Conservation (phyloP, 495 filamentous ascomycete genomes). For the Trypethelium eluteriae region DNA sequence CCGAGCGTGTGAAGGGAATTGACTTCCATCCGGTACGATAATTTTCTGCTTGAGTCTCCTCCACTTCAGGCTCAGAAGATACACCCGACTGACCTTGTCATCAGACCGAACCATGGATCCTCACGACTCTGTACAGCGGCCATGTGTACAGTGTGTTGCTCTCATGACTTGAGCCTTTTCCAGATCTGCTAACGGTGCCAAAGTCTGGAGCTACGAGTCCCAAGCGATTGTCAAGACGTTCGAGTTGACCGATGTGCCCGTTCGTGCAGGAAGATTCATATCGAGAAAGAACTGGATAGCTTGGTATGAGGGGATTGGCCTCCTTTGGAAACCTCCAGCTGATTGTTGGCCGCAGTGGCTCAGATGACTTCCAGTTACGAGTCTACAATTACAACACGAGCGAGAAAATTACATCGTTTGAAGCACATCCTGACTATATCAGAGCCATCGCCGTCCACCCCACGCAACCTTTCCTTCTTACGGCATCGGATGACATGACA, state of each 20-base stretch:
- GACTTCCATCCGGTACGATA: constrained; percentile 69
- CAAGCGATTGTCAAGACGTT: constrained; percentile 98
- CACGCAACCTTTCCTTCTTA: constrained; percentile 90
- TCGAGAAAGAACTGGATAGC: constrained; percentile 99
- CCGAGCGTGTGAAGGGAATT: constrained; percentile 92
- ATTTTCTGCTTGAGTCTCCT: neutral
- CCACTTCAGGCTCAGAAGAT: too few relatives aligned
- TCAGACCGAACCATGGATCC: constrained; percentile 49
- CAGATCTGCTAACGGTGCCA: neutral
- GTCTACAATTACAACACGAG: constrained; percentile 99
- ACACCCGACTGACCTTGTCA: neutral
- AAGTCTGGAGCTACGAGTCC: constrained; percentile 92
- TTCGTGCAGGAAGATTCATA: constrained; percentile 92
- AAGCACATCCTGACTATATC: constrained; percentile 98
- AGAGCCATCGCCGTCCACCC: constrained; percentile 96
- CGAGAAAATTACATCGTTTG: constrained; percentile 96
- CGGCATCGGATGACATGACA: constrained; percentile 98
- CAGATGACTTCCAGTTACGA: constrained; percentile 94
- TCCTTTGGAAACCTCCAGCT: neutral
- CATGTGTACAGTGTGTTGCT: constrained; percentile 69
- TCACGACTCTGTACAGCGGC: constrained; percentile 94
- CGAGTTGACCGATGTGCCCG: constrained; percentile 97
- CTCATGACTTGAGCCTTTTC: neutral
- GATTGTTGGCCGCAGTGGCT: constrained; percentile 44
- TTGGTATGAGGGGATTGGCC: constrained; percentile 37